Percentiles rank a stretch among this genome's conserved stretches.
Conservation (phyloP, 305 asterid species). For the Ilex paraguariensis region DNA sequence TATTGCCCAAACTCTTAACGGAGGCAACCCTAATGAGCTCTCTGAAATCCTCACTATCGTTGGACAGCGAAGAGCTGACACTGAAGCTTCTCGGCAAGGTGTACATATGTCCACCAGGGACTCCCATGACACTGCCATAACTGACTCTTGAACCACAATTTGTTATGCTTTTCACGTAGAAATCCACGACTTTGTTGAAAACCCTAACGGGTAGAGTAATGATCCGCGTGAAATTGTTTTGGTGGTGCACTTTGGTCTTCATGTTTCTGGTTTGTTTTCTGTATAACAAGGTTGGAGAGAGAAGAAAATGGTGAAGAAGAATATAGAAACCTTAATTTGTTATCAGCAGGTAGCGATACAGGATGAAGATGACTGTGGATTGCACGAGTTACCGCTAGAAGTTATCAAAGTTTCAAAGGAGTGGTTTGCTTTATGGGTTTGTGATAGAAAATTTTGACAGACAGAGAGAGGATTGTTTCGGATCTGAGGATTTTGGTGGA, state of each 20-base stretch:
- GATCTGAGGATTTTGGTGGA: too few species aligned
- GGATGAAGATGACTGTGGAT: too few species aligned
- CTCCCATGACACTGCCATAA: conserved; percentile 1
- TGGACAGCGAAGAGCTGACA: conserved; percentile 25
- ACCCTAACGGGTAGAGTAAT: conserved; percentile 44
- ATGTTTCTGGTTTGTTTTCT: conserved; percentile 9
- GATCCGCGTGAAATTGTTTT: conserved; percentile 38
- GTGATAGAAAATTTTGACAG: too few species aligned
- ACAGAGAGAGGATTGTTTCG: too few species aligned
- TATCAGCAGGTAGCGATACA: too few species aligned
- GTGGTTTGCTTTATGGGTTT: too few species aligned
- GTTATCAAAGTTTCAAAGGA: too few species aligned
- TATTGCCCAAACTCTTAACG: conserved; percentile 19
- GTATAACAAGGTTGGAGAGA: too few species aligned
- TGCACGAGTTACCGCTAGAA: too few species aligned
- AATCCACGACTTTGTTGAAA: conserved; percentile 44
- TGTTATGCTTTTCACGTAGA: conserved; percentile 46
- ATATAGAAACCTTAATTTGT: too few species aligned
- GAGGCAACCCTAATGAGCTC: conserved; percentile 62
- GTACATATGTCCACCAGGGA: neutral
- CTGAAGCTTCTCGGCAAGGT: conserved; percentile 57
- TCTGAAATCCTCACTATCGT: conserved; percentile 35
- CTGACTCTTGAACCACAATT: conserved; percentile 25
- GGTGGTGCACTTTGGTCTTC: conserved; percentile 35
- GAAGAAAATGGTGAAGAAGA: too few species aligned